Evolutionary conservation across 306 rosid genomes (phyloP), one percentile per base, ranked within the genome.

Genomic region (Rosa chinensis): DNA sequence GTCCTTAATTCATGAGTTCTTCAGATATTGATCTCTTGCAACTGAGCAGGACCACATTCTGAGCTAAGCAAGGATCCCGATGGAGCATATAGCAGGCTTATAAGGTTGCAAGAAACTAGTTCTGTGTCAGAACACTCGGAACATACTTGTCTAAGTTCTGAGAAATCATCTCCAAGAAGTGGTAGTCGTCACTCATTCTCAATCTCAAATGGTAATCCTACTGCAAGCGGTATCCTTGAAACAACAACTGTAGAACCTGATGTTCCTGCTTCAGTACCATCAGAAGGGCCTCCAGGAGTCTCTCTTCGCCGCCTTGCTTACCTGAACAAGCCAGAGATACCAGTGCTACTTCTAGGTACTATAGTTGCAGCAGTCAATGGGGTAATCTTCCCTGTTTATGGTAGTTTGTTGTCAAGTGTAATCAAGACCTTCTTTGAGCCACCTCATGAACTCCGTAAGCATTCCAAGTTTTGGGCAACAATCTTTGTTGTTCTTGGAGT

Each of bases 271-370:
- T 66, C 74, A 52, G 71, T 56, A 66, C 37, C 86, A 72, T 52
- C 83, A 6, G 39, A 67, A 71, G 69, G 5, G 62, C 84, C 89
- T 42, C 80, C 72, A 74, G 58, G 83, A 64, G 88, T 89, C 55
- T 76, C 96, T 14, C 81, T 86, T 64, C 39, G 72, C 56, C 86
- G 88, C 73, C 89, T 93, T 44, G 94, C 91, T 10, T 81, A 67
- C 82, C 92, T 93, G 67, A 93, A 93, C 86, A 93, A 89, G 82
- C 96, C 94, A 10, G 97, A 93, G 83, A 81, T 89, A 82, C 92
- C 89, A 67, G 70, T 80, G 16, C 82, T 93, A 61, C 79, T 89
- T 14, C 49, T 87, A 35, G 97, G 94, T n/a, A 78, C 84, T 32
- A 52, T 89, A 53, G 94, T 90, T 70, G 96, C 97, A 28, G 81